Base-by-base conservation (phyloP, 306 rosid genomes). In the Mucuna pruriens region DNA sequence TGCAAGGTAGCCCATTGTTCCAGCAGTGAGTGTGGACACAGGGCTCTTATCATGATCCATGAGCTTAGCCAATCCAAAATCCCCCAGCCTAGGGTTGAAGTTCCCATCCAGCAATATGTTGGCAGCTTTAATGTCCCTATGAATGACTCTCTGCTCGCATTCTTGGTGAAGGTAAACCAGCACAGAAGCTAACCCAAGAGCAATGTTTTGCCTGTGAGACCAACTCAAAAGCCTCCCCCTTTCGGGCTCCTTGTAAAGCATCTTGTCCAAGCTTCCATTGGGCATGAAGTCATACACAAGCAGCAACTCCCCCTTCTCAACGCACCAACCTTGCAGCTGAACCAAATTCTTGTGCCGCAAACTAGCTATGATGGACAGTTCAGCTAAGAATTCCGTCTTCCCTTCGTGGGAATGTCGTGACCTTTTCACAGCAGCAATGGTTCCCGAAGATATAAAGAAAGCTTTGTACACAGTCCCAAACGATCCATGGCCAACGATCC, bases 41-140 rank as follows among this genome's bases (percentile, higher is more conserved):
- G 98, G 98, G 65, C 98, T 91, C 84, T 89, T 90, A 46, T 91
- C 98, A 72, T 94, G 98, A 86, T 94, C 98, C 92, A 88, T 91
- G 23, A 94, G 91, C 81, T 94, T 94, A 1, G 98, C 98, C 84
- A 94, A 77, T 38, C 97, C 97, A 38, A 94, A 94, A 86, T 91
- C 97, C 33, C 95, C 92, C 31, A 94, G 46, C 88, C 69, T 62
- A 0, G 69, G 69, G 12, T 62, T 62, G 5, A 62, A 31, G 23
- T 33, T 62, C 5, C 69, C 90, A 20, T 94, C 91, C 10, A 91
- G 87, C 66, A 94, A 81, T 4, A 94, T 81, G 45, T 94, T 94
- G 2, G 81, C 98, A 0, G 98, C 83, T 79, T 94, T 94, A 2
- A 91, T 90, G 61, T 94, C 95, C 39, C 69, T 62, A 3, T 62